Percentiles rank a stretch among this genome's conserved stretches.
Conservation (phyloP, 2,329 filamentous ascomycete genomes). For the Fusarium sp. region DNA sequence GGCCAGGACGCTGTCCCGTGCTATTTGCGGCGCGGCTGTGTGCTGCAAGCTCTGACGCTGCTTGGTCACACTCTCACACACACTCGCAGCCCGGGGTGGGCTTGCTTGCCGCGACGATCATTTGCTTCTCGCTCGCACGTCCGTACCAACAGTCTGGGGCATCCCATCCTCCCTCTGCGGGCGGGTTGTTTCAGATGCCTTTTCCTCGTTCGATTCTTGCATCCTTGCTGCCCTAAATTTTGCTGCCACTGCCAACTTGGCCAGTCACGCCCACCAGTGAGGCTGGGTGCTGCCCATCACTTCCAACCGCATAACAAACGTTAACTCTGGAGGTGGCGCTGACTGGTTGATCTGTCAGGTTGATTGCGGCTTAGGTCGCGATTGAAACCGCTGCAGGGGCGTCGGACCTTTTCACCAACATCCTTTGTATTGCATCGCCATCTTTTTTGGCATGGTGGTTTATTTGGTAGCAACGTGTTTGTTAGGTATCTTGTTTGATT, state of each 20-base stretch:
- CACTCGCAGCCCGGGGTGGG: conserved; percentile 20
- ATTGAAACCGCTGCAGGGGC: neutral
- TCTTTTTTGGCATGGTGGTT: neutral
- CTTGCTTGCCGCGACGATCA: conserved; percentile 45
- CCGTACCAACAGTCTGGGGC: conserved; percentile 42
- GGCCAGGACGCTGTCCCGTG: conserved; percentile 25
- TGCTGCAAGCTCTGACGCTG: conserved; percentile 14
- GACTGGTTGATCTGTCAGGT: neutral
- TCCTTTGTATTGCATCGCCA: neutral
- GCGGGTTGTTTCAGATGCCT: conserved; percentile 40
- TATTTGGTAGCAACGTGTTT: conserved; percentile 2
- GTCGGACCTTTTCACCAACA: neutral
- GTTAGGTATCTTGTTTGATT: neutral
- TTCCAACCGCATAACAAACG: neutral
- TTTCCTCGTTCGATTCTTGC: conserved; percentile 44
- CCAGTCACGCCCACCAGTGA: neutral
- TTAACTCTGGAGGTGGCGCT: conserved; percentile 4
- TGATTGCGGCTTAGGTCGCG: neutral
- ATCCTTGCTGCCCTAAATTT: conserved; percentile 32
- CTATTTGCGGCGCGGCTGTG: conserved; percentile 45
- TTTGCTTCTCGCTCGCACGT: conserved; percentile 34
- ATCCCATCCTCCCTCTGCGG: conserved; percentile 38
- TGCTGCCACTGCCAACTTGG: conserved; percentile 6
- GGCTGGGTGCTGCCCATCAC: neutral
- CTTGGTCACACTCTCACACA: conserved; percentile 4